Evolutionary conservation across 805 yeast genomes (phyloP).

Genomic region (Starmerella bacillaris): DNA sequence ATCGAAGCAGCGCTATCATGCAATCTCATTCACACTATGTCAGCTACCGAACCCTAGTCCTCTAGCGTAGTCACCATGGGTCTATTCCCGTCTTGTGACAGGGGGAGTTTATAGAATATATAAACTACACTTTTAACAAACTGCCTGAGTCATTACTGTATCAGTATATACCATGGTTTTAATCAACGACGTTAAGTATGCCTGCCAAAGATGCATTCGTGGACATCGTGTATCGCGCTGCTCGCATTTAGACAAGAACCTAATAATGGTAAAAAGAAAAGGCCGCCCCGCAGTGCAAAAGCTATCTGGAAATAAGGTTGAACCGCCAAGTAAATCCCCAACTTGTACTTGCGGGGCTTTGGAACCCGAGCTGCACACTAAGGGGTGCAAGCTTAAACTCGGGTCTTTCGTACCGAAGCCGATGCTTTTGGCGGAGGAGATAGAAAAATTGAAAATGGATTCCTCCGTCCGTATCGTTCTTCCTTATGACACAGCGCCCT

Average conservation of each 20-base stretch:
- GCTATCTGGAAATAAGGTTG: neutral
- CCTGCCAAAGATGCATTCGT: conserved; percentile 88
- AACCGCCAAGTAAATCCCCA: neutral
- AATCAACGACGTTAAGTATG: conserved; percentile 83
- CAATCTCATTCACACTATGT: too few species aligned
- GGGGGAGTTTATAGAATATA: neutral
- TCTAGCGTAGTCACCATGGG: too few species aligned
- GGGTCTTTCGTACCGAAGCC: conserved; percentile 1
- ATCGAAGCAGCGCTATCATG: too few species aligned
- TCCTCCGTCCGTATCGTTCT: neutral
- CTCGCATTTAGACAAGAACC: conserved; percentile 75
- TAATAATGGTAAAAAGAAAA: conserved; percentile 86
- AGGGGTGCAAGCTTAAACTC: too few species aligned
- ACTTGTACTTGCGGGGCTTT: neutral
- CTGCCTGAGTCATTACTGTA: neutral
- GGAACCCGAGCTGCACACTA: too few species aligned
- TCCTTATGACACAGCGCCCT: neutral
- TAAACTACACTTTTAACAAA: neutral
- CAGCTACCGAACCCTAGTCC: too few species aligned
- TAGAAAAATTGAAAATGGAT: neutral
- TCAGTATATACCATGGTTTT: conserved; percentile 43
- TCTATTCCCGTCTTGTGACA: too few species aligned
- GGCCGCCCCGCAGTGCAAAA: conserved; percentile 77
- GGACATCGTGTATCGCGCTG: conserved; percentile 95
- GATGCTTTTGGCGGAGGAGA: conserved; percentile 2